These are phyloP conservation scores for Hypericum androsaemum DNA, from an alignment of 345 rosid species.

Conservation along the genomic window DNA sequence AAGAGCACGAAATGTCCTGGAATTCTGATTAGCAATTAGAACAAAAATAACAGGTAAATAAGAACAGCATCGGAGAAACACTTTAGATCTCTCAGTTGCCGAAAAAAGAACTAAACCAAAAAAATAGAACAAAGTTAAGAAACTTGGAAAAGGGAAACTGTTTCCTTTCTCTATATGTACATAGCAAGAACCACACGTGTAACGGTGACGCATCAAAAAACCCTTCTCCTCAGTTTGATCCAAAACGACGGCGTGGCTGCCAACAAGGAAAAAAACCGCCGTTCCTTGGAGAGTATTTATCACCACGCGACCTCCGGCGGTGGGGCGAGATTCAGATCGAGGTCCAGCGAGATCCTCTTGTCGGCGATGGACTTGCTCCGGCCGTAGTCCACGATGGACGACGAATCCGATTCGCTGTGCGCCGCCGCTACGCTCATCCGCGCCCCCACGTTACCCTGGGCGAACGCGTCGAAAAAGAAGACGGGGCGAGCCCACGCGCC, in stretches of 20 bases:
- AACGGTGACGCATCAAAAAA: slow-evolving; percentile 15
- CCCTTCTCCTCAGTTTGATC: slow-evolving; percentile 12
- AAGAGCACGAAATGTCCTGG: not conserved
- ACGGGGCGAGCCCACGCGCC: slow-evolving; percentile 15
- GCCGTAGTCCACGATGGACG: slow-evolving; percentile 48
- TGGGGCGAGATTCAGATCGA: slow-evolving; percentile 20
- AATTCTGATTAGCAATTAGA: not conserved
- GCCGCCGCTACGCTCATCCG: slow-evolving; percentile 11
- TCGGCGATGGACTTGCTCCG: slow-evolving; percentile 6
- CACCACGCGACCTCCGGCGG: slow-evolving; percentile 12
- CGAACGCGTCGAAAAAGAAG: slow-evolving; percentile 14
- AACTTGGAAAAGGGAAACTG: not conserved
- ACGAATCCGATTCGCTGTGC: slow-evolving; percentile 63
- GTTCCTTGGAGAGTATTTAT: not conserved
- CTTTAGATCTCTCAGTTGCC: slow-evolving; percentile 22
- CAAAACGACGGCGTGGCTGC: not conserved
- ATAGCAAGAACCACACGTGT: slow-evolving; percentile 15
- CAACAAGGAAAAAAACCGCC: slow-evolving; percentile 7
- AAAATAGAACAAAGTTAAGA: too few species aligned
- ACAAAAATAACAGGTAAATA: not conserved
- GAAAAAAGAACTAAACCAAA: slow-evolving; percentile 20
- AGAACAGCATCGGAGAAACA: not conserved
- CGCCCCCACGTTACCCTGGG: slow-evolving; percentile 13
- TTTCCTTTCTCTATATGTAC: slow-evolving; percentile 19
- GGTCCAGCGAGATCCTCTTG: not conserved